Evolutionary conservation across 139 green algal genomes (phyloP).

Genomic region (Bryopsis sp.): DNA sequence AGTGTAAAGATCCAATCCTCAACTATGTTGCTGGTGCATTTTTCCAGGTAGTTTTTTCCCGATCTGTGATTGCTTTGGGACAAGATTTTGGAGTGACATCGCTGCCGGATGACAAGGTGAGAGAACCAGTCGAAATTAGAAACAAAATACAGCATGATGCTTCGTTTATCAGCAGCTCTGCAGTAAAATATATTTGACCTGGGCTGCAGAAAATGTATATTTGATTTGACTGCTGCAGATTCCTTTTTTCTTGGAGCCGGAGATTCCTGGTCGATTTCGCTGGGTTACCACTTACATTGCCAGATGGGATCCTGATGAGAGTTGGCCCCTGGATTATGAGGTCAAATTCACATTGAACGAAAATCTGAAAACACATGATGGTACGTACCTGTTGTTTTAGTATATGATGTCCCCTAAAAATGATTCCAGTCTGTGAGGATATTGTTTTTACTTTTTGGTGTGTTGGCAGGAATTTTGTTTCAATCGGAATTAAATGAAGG

Average conservation of each 20-base stretch:
- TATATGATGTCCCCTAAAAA: too few relatives aligned
- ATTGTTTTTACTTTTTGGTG: too few relatives aligned
- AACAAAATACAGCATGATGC: too few relatives aligned
- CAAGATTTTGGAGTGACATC: constrained; percentile 32
- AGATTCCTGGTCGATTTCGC: constrained; percentile 28
- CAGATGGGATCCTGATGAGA: constrained; percentile 35
- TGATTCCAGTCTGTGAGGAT: too few relatives aligned
- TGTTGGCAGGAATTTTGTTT: too few relatives aligned
- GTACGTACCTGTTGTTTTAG: too few relatives aligned
- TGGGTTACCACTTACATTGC: constrained; percentile 55
- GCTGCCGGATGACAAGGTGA: constrained; percentile 1
- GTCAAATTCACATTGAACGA: constrained; percentile 34
- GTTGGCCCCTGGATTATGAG: constrained; percentile 44
- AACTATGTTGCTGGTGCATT: too few relatives aligned
- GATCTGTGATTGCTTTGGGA: constrained; percentile 48
- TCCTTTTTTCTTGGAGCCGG: constrained; percentile 37
- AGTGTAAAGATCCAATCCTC: too few relatives aligned
- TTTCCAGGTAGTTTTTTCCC: constrained; percentile 37
- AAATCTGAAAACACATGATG: constrained; percentile 36
- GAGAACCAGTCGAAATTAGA: not conserved
- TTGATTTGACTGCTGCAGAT: constrained; percentile 18
- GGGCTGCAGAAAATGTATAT: too few relatives aligned
- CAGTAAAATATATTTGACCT: too few relatives aligned
- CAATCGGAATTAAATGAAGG: too few relatives aligned
- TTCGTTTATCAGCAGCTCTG: too few relatives aligned